Conservation (phyloP, 148 eudicot genomes). For the Agrostemma githago region DNA sequence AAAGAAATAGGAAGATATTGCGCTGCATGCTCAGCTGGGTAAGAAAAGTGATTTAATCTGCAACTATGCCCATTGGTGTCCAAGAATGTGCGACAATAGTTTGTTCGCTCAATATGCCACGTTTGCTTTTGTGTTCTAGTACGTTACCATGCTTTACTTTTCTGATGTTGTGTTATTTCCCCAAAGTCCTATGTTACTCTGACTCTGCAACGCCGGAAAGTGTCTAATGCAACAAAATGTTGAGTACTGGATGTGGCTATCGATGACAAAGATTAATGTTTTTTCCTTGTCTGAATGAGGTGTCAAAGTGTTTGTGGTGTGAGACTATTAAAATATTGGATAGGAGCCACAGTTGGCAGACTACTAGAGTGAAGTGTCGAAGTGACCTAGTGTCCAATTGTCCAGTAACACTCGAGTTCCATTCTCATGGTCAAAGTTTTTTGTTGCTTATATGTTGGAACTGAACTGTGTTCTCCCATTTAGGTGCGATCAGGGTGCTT, state of each 20-base stretch:
- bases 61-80: neutral
- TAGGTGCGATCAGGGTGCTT: slow-evolving; percentile 97
- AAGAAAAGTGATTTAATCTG: slow-evolving; percentile 24
- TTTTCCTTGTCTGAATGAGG: too few relatives aligned
- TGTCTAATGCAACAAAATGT: neutral
- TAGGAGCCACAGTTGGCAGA: neutral
- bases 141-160: neutral
- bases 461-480: slow-evolving; percentile 24
- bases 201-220: neutral
- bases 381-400: neutral
- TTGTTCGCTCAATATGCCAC: neutral
- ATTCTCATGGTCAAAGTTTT: neutral
- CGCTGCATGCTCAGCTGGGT: slow-evolving; percentile 98
- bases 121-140: neutral
- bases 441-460: slow-evolving; percentile 14
- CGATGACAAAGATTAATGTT: neutral
- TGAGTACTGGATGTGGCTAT: neutral
- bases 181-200: too few relatives aligned
- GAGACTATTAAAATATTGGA: neutral
- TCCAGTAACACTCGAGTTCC: neutral
- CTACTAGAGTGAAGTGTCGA: neutral
- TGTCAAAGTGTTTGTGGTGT: neutral
- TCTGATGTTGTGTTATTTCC: neutral
- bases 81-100: neutral
- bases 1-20: slow-evolving; percentile 69